These are phyloP conservation scores for Daldinia caldariorum DNA, from an alignment of 495 filamentous ascomycete genomes.

Conservation along the genomic window DNA sequence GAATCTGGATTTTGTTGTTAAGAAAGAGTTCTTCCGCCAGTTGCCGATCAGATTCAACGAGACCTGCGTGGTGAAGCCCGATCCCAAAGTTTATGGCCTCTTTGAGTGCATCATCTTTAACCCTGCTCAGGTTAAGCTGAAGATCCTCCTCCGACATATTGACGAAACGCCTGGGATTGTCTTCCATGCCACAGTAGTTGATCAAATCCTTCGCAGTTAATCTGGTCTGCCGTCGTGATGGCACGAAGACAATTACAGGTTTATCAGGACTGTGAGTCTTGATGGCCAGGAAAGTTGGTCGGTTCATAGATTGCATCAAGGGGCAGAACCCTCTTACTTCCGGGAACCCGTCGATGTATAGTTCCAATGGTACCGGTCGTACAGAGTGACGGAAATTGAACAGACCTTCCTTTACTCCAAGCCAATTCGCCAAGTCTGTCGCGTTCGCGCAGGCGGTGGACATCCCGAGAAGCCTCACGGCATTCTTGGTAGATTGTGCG, in stretches of 20 bases:
- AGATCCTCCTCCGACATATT: conserved; percentile 95
- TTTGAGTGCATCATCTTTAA: conserved; percentile 90
- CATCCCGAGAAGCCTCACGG: conserved; percentile 94
- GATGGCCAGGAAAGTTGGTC: conserved; percentile 95
- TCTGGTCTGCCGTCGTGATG: conserved; percentile 92
- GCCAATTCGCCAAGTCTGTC: conserved; percentile 92
- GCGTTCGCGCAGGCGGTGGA: conserved; percentile 98
- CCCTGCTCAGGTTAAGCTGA: conserved; percentile 78
- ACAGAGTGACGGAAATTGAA: conserved; percentile 99
- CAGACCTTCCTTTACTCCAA: conserved; percentile 94
- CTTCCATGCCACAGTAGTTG: conserved; percentile 98
- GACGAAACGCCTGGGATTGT: conserved; percentile 92
- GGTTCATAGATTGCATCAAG: conserved; percentile 99
- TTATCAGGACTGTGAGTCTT: conserved; percentile 95
- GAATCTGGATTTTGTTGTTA: conserved; percentile 97
- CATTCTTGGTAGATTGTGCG: conserved; percentile 86
- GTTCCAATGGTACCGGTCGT: conserved; percentile 91
- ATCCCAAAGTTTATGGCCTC: conserved; percentile 97
- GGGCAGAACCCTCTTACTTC: conserved; percentile 96
- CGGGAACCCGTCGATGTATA: conserved; percentile 97
- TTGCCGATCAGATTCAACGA: conserved; percentile 92
- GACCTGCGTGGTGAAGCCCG: conserved; percentile 94
- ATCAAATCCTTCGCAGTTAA: conserved; percentile 95
- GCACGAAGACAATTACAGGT: conserved; percentile 98
- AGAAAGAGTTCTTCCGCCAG: conserved; percentile 93